Conservation (phyloP, 108 stramenopile species). For the Cyclostephanos invisitatus region DNA sequence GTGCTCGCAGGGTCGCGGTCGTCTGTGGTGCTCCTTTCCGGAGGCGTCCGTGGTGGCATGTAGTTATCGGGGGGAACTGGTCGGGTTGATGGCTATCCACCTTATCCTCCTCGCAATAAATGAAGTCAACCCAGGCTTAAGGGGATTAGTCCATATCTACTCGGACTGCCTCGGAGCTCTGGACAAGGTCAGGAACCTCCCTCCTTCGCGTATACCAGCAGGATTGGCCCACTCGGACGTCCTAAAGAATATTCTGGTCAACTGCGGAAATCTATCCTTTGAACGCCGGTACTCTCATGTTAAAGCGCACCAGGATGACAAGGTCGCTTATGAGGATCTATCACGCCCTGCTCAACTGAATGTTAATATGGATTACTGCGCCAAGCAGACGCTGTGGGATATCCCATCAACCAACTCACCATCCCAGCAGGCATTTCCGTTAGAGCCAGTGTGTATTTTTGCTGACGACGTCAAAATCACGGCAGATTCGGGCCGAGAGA, state of each 20-base stretch:
- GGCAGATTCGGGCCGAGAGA: too few species aligned
- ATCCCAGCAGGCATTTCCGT: too few species aligned
- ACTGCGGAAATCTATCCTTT: constrained; percentile 11
- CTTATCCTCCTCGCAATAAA: constrained; percentile 11
- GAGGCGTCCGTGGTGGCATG: constrained; percentile 3
- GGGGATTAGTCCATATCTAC: neutral
- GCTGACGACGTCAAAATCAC: too few species aligned
- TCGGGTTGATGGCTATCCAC: constrained; percentile 20
- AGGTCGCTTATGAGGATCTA: neutral
- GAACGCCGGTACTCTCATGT: constrained; percentile 8
- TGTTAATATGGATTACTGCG: too few species aligned
- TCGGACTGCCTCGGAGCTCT: constrained; percentile 28
- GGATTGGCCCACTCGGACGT: constrained; percentile 13
- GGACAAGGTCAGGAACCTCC: neutral
- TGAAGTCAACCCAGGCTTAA: neutral
- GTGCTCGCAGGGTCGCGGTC: constrained; percentile 1
- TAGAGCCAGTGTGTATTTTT: constrained; percentile 19
- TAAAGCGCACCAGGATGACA: constrained; percentile 23
- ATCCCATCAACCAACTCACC: neutral
- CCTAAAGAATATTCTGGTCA: too few species aligned
- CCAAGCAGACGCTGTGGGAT: constrained; percentile 7
- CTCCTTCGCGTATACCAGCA: neutral
- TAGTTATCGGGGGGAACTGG: constrained; percentile 26
- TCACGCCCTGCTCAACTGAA: neutral
- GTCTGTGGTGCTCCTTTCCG: constrained; percentile 8